These are phyloP conservation scores for Saksenaea oblongispora DNA, from an alignment of 371 early-diverging fungal species.

Conservation along the genomic window DNA sequence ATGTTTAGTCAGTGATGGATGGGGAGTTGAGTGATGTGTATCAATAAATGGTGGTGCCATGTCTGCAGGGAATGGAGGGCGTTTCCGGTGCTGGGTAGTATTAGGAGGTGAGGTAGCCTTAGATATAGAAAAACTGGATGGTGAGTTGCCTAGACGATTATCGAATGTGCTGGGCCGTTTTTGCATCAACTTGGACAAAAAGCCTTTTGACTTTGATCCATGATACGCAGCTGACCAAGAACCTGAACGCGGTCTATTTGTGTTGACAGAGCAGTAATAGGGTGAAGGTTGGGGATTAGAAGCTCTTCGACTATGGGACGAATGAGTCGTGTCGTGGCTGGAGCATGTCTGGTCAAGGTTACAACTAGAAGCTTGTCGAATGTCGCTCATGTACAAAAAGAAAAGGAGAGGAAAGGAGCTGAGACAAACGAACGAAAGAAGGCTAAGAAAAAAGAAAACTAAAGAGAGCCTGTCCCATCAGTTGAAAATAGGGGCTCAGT, in stretches of 20 bases:
- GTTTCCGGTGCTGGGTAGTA: background rate
- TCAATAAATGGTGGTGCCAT: constrained; percentile 8
- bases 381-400: background rate
- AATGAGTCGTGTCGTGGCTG: constrained; percentile 1
- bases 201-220: background rate
- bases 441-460: background rate
- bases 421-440: background rate
- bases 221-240: constrained; percentile 9
- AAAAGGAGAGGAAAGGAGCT: constrained; percentile 6
- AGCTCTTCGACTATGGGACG: background rate
- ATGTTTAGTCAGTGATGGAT: constrained; percentile 8
- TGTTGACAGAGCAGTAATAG: background rate
- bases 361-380: background rate
- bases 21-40: constrained; percentile 11
- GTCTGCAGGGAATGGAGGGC: constrained; percentile 9
- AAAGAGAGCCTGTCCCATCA: background rate
- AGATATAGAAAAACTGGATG: background rate
- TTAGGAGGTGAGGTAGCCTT: background rate
- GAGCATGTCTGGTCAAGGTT: constrained; percentile 1
- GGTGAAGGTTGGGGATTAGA: background rate
- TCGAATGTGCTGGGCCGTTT: background rate
- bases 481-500: constrained; percentile 2
- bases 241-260: constrained; percentile 13
- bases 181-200: background rate
- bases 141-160: constrained; percentile 1